Evolutionary conservation across 163 green algal species (phyloP).

Genomic region (Scenedesmus sp.): DNA sequence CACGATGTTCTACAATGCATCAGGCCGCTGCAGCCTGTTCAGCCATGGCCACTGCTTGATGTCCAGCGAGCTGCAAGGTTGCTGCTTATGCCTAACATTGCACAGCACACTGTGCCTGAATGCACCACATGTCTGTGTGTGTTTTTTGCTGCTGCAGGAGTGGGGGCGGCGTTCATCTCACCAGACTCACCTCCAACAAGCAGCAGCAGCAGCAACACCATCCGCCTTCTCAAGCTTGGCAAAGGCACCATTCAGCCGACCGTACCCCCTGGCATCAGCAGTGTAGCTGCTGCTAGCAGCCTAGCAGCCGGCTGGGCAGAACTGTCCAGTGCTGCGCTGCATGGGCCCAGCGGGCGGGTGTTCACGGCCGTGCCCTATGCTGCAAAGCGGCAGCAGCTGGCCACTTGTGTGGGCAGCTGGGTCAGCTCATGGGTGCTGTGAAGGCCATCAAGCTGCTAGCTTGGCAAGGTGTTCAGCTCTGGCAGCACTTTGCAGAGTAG

Average conservation of each 20-base stretch:
- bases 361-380: conserved; percentile 12
- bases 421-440: neutral
- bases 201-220: neutral
- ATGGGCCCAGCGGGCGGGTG: neutral
- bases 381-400: neutral
- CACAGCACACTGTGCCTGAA: no score
- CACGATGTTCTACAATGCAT: neutral
- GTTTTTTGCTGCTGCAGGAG: neutral
- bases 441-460: no score
- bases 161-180: neutral
- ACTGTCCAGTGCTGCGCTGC: conserved; percentile 33
- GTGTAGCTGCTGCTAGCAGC: neutral
- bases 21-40: neutral
- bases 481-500: no score
- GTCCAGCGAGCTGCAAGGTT: no score
- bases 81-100: no score
- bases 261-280: neutral
- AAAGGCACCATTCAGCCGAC: conserved; percentile 10
- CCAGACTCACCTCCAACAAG: neutral
- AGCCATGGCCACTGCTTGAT: neutral
- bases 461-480: no score
- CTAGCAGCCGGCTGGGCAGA: conserved; percentile 24
- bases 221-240: neutral
- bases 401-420: conserved; percentile 9
- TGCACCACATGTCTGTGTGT: neutral